Evolutionary conservation across 768 basidiomycete species (phyloP).

Genomic region (Termitomyces sp.): DNA sequence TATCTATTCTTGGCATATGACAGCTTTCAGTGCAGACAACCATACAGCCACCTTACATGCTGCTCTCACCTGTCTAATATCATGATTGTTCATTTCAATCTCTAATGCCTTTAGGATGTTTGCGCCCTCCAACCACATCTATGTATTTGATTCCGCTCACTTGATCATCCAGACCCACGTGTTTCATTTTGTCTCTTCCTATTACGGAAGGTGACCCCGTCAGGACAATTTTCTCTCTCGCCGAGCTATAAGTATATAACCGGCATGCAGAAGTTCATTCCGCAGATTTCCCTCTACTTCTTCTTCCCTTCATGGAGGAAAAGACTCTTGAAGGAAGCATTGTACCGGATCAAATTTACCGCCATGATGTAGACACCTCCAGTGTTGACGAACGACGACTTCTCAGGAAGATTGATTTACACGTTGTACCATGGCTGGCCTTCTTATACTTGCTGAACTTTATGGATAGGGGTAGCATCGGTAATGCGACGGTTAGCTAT

Average conservation of each 20-base stretch:
- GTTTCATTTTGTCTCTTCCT: conserved; percentile 9
- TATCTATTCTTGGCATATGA: not conserved
- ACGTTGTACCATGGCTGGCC: conserved; percentile 72
- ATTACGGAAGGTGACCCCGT: conserved; percentile 16
- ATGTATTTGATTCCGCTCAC: not conserved
- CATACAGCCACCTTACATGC: not conserved
- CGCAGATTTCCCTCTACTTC: conserved; percentile 9
- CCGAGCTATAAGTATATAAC: conserved; percentile 13
- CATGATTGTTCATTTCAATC: not conserved
- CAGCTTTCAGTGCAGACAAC: not conserved
- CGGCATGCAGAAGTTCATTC: conserved; percentile 6
- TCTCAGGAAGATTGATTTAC: conserved; percentile 56
- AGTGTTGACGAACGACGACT: conserved; percentile 50
- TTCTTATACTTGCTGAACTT: conserved; percentile 74
- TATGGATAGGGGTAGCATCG: conserved; percentile 61
- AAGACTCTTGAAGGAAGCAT: conserved; percentile 14
- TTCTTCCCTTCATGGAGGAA: conserved; percentile 13
- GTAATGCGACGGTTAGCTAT: conserved; percentile 60
- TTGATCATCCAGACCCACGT: not conserved
- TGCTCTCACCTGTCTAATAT: not conserved
- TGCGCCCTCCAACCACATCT: not conserved
- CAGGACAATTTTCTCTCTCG: conserved; percentile 4
- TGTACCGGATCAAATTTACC: conserved; percentile 30
- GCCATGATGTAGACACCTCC: conserved; percentile 47
- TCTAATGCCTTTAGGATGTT: not conserved